Evolutionary conservation across 2,329 filamentous ascomycete genomes (phyloP).

Genomic region (Pseudogymnoascus sp.): DNA sequence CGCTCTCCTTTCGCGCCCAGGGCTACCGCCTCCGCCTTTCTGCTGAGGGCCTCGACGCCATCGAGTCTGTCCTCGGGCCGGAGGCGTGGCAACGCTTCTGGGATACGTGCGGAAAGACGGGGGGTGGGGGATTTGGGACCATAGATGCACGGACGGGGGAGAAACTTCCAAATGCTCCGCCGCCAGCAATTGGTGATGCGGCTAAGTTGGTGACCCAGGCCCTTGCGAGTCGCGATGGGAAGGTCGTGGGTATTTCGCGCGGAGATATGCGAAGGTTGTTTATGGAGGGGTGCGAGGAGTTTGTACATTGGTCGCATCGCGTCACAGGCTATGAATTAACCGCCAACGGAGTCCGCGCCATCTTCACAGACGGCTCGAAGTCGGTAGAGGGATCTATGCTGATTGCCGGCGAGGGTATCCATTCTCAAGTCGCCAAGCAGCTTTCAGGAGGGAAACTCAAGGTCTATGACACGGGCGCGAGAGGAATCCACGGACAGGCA

Average conservation of each 20-base stretch:
- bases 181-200: slow-evolving; percentile 12
- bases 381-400: slow-evolving; percentile 51
- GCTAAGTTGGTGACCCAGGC: slow-evolving; percentile 24
- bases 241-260: slow-evolving; percentile 52
- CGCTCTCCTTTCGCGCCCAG: slow-evolving; percentile 48
- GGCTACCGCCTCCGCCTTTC: slow-evolving; percentile 55
- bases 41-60: slow-evolving; percentile 47
- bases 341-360: slow-evolving; percentile 41
- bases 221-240: slow-evolving; percentile 45
- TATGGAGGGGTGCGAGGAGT: slow-evolving; percentile 44
- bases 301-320: slow-evolving; percentile 46
- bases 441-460: slow-evolving; percentile 49
- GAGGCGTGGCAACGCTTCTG: slow-evolving; percentile 46
- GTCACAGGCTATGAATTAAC: slow-evolving; percentile 52
- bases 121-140: slow-evolving; percentile 41
- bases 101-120: slow-evolving; percentile 51
- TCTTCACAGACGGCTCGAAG: slow-evolving; percentile 52
- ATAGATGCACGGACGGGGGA: slow-evolving; percentile 48
- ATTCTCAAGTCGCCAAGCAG: slow-evolving; percentile 51
- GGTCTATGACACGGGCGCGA: slow-evolving; percentile 53
- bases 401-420: slow-evolving; percentile 54
- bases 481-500: slow-evolving; percentile 58
- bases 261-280: slow-evolving; percentile 56
- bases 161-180: slow-evolving; percentile 23
- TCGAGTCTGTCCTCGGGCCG: slow-evolving; percentile 47